Evolutionary conservation across 202 grass and related monocot species (phyloP).

Genomic region (Zoysia matrella): DNA sequence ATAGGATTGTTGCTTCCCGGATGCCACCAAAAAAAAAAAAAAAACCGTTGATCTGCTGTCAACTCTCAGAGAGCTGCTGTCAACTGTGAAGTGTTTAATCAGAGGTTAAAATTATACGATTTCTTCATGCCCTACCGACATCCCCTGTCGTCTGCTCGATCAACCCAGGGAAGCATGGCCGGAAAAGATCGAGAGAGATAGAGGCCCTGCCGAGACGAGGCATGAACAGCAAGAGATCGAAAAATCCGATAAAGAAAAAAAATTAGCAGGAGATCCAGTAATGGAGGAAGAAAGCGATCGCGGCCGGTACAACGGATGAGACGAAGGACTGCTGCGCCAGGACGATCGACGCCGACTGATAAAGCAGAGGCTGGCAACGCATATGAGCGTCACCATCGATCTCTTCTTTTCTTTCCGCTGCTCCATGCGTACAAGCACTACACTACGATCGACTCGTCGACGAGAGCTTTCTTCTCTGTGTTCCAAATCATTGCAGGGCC

Average conservation of each 20-base stretch:
- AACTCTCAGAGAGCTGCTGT: too few relatives aligned
- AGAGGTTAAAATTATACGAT: too few relatives aligned
- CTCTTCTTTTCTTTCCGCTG: background rate
- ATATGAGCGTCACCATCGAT: background rate
- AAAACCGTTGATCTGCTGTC: background rate
- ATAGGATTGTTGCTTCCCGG: too few relatives aligned
- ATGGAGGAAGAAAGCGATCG: slow-evolving; percentile 11
- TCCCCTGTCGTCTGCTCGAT: too few relatives aligned
- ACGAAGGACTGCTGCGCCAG: slow-evolving; percentile 15
- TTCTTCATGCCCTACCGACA: too few relatives aligned
- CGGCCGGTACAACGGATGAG: slow-evolving; percentile 46
- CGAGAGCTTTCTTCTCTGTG: background rate
- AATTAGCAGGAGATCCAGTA: too few relatives aligned
- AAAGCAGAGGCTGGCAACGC: background rate
- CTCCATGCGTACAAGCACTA: background rate
- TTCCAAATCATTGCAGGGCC: slow-evolving; percentile 6
- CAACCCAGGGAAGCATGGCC: too few relatives aligned
- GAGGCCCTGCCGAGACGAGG: too few relatives aligned
- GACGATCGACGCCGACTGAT: background rate
- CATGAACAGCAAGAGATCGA: too few relatives aligned
- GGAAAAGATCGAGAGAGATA: too few relatives aligned
- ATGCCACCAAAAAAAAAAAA: too few relatives aligned
- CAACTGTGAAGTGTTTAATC: too few relatives aligned
- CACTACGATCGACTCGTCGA: background rate
- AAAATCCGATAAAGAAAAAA: background rate